Evolutionary conservation across 768 basidiomycete species (phyloP), one percentile per base, ranked within the genome.

Genomic region (Podaxis carcinomalis): DNA sequence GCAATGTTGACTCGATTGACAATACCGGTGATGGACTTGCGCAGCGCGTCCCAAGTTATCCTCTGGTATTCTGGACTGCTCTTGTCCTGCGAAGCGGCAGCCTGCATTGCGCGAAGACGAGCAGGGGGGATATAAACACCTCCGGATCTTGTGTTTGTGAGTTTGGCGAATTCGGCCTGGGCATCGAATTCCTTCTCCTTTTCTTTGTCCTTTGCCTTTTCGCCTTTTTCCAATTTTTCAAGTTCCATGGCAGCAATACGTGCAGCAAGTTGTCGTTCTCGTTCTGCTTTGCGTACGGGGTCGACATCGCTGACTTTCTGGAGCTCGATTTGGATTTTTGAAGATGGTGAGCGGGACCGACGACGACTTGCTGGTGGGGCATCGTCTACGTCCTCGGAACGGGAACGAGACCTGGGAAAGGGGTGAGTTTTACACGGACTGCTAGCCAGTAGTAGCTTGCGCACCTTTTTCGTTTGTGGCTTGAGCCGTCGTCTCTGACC

Each of bases 121-220:
- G 94, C 95, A 13, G 97, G 97, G 1, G 97, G 97, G 72, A 99
- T 88, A 72, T 99, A 99, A 11, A 97, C 93, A 28, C 97, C 97
- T 11, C 96, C 97, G 19, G 91, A 91, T 28, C 89, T 86, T 16
- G 92, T 86, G 39, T 82, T 84, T 1, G 90, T 71, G 62, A 96
- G 80, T 74, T 96, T 96, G 3, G 91, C 86, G 69, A 96, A 95
- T 72, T 97, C 95, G 25, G 92, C 93, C 65, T 86, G 80, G 16
- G 88, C 85, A 66, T 93, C 90, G 55, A 83, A 85, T 47, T 78
- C 78, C 69, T 80, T 78, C 61, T 78, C 72, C 50, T 68, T 68
- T 35, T 69, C 72, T 25, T 58, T 62, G 25, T 59, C 60, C 46
- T 42, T 69, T 39, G 57, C 79, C 70, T 87, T 64, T 14, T 70